These are phyloP conservation scores for Chenopodium album DNA, from an alignment of 148 eudicot genomes.

Conservation along the genomic window DNA sequence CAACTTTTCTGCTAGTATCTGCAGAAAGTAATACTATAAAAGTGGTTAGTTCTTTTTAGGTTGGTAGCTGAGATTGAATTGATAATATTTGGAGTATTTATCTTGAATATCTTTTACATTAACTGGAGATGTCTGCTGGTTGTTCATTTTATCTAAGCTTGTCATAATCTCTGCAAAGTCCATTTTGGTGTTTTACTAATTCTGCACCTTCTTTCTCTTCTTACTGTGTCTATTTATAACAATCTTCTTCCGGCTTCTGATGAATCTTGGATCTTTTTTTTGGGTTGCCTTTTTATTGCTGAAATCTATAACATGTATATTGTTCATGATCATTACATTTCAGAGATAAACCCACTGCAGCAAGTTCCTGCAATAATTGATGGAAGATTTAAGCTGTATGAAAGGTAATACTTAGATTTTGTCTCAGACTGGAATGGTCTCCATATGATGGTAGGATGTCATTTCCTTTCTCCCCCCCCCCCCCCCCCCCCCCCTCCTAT, in stretches of 20 bases:
- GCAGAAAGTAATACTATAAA: neutral
- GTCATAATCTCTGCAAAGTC: neutral
- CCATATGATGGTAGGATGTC: neutral
- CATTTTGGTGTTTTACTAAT: neutral
- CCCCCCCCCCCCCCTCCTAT: neutral
- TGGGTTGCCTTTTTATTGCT: neutral
- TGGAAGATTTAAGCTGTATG: conserved; percentile 86
- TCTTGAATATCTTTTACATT: neutral
- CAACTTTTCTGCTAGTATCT: neutral
- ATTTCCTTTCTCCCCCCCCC: neutral
- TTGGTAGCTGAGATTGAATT: neutral
- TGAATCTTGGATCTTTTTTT: neutral
- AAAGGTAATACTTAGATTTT: conserved; percentile 45
- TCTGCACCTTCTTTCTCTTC: neutral
- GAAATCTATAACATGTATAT: neutral
- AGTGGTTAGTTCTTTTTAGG: neutral
- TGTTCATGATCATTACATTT: conserved; percentile 16
- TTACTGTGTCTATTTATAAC: neutral
- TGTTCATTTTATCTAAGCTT: neutral
- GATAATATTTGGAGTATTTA: neutral
- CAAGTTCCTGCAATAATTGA: conserved; percentile 78
- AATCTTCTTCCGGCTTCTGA: neutral
- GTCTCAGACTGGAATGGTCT: neutral
- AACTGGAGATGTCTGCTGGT: neutral
- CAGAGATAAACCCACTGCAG: conserved; percentile 75